Base-by-base conservation (phyloP, 495 filamentous ascomycete genomes). In the Entonaema liquescens region DNA sequence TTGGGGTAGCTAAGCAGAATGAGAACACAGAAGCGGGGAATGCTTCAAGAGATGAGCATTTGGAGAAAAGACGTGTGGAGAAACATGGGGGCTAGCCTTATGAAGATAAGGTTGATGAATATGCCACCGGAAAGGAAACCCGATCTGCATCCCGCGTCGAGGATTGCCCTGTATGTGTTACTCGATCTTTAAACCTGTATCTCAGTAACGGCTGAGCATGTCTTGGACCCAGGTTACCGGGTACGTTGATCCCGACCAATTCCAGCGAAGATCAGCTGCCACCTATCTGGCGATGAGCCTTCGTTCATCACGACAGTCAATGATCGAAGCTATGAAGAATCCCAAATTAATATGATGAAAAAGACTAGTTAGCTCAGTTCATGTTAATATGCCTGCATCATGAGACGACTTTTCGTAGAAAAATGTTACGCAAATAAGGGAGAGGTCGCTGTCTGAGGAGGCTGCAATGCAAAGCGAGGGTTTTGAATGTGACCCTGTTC, bases 181-280 rank as follows among this genome's bases (percentile, higher is more conserved):
- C 12, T 29, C 1, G 25, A 29, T 35, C 21, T 5, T 47, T 3
- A 47, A 47, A 47, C 23, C 42, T 47, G 23, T 9, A 61, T 33
- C 17, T 62, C 38, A 52, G 55, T 36, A 58, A 33, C 12, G 21
- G 19, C 23, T 19, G 49, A 19, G 53, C 11, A 5, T 56, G 52
- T n/a, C n/a, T n/a, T n/a, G 35, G 59, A 71, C 53, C 68, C 68
- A 63, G 59, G 59, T 55, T 54, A 35, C 47, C 56, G 62, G 68
- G 38, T 49, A 55, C 23, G 52, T 59, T 40, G 59, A 63, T 63
- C 53, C 54, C 49, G 25, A 9, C 59, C 53, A 38, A 28, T 23
- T 23, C 17, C 23, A 47, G 42, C 12, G 21, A 21, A 9, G 42
- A 47, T 47, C 8, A 9, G 3, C 12, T 21, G 11, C 19, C 23